Evolutionary conservation across 2,329 filamentous ascomycete species (phyloP).

Genomic region (Balansia obtecta): DNA sequence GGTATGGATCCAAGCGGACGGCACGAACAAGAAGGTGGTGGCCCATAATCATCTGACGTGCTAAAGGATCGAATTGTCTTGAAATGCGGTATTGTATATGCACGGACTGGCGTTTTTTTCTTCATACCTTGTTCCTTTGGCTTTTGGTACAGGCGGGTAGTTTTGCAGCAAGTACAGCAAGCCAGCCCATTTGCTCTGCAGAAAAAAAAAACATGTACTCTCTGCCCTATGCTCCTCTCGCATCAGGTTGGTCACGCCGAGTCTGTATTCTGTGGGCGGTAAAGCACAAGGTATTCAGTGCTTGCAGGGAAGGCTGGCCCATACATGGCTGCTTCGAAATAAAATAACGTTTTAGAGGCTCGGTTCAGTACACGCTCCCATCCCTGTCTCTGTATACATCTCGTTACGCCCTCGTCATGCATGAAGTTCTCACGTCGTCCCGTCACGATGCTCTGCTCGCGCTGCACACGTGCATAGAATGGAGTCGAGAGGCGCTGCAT

Average conservation of each 20-base stretch:
- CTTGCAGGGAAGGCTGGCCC: background rate
- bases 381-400: constrained; percentile 44
- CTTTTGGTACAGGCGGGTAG: background rate
- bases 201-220: background rate
- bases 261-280: background rate
- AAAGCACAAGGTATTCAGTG: background rate
- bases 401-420: constrained; percentile 44
- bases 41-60: background rate
- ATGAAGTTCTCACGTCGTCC: constrained; percentile 49
- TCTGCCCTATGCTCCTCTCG: background rate
- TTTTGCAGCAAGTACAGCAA: background rate
- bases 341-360: constrained; percentile 2
- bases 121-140: background rate
- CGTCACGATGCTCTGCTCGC: constrained; percentile 55
- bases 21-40: background rate
- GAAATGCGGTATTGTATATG: constrained; percentile 11
- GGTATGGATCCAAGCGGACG: background rate
- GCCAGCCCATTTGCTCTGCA: background rate
- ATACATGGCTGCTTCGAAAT: background rate
- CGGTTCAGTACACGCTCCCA: constrained; percentile 39
- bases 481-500: constrained; percentile 31
- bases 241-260: background rate
- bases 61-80: background rate
- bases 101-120: constrained; percentile 18
- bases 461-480: constrained; percentile 48